Evolutionary conservation across 192 early-diverging fungal species (phyloP).

Genomic region (Backusella circina): DNA sequence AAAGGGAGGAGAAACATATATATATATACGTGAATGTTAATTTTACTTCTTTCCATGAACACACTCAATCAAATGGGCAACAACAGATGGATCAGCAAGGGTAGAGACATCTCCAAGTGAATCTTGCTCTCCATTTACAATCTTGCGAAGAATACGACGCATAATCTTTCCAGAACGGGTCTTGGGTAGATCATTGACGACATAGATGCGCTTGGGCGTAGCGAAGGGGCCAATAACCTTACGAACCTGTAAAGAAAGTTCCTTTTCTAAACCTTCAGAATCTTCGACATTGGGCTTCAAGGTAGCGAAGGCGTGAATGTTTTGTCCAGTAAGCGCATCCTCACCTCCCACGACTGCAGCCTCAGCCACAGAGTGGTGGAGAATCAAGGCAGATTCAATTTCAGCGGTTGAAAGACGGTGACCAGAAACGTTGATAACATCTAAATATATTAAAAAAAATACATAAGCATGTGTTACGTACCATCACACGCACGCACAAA

Average conservation of each 20-base stretch:
- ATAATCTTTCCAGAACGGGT: slow-evolving; percentile 97
- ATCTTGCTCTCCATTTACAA: slow-evolving; percentile 79
- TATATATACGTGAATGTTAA: background rate
- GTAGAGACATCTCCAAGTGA: slow-evolving; percentile 88
- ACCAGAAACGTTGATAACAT: slow-evolving; percentile 96
- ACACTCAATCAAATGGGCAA: slow-evolving; percentile 11
- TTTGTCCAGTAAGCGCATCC: slow-evolving; percentile 91
- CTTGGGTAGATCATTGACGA: slow-evolving; percentile 91
- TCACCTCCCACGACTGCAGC: slow-evolving; percentile 88
- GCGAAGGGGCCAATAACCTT: slow-evolving; percentile 94
- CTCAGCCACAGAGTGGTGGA: slow-evolving; percentile 83
- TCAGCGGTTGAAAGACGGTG: slow-evolving; percentile 94
- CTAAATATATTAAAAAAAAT: slow-evolving; percentile 1
- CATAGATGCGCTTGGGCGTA: slow-evolving; percentile 82
- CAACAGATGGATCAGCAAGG: slow-evolving; percentile 71
- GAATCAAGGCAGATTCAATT: slow-evolving; percentile 89
- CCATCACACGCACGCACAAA: background rate
- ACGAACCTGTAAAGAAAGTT: slow-evolving; percentile 76
- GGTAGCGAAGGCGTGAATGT: slow-evolving; percentile 82
- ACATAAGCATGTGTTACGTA: background rate
- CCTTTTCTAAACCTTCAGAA: slow-evolving; percentile 47
- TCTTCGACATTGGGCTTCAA: slow-evolving; percentile 65
- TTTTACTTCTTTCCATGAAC: slow-evolving; percentile 12
- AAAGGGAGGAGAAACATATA: background rate
- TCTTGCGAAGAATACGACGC: slow-evolving; percentile 92